phyloP scores from a whole-genome alignment of 2,329 filamentous ascomycete genomes.

The Fusarium heterosporum region DNA sequence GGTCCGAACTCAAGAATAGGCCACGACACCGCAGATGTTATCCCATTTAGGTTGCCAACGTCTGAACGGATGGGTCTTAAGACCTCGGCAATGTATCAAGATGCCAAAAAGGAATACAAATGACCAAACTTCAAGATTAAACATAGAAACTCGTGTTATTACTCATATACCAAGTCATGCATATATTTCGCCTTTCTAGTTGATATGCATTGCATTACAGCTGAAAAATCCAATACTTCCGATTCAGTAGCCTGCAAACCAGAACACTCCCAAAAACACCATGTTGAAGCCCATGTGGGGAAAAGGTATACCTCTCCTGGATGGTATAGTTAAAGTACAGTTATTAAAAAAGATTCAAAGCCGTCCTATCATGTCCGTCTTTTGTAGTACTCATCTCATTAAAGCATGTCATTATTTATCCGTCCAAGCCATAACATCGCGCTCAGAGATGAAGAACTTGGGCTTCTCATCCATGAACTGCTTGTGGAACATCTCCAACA shows the following conservation, averaged over 20 bases:
- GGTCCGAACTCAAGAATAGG: too few species aligned
- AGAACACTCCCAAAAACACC: constrained; percentile 45
- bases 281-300: constrained; percentile 32
- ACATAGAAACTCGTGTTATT: constrained; percentile 24
- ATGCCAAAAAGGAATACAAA: too few species aligned
- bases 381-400: constrained; percentile 38
- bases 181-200: constrained; percentile 23
- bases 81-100: neutral
- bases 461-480: constrained; percentile 52
- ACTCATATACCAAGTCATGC: constrained; percentile 38
- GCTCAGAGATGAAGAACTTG: constrained; percentile 53
- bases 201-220: constrained; percentile 25
- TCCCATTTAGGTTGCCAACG: too few species aligned
- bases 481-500: constrained; percentile 53
- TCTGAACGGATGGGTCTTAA: too few species aligned
- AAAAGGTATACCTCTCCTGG: constrained; percentile 35
- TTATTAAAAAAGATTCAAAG: constrained; percentile 45
- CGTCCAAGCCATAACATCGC: constrained; percentile 48
- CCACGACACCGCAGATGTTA: too few species aligned
- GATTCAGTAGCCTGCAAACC: constrained; percentile 39
- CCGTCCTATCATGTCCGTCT: constrained; percentile 36
- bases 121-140: neutral
- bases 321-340: constrained; percentile 45
- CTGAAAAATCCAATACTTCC: constrained; percentile 42
- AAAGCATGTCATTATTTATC: constrained; percentile 41